A percentile compares a stretch with the other conserved stretches of the same genome.
phyloP scores from a whole-genome alignment of 176 grass and related monocot genomes.

The Zea mays region DNA sequence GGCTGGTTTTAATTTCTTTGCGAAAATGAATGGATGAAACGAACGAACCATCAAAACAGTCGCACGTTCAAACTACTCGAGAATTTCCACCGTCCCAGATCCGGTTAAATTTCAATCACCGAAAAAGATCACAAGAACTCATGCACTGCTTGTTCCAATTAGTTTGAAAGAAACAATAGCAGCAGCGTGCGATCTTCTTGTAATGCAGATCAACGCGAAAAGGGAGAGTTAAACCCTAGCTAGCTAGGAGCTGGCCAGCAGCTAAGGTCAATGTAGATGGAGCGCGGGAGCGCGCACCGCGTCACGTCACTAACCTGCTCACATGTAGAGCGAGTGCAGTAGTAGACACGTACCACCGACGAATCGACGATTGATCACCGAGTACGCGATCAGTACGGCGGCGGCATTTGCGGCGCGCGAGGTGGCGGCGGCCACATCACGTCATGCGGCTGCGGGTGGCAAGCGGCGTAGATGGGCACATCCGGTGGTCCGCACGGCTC shows the following conservation, averaged over 20 bases:
- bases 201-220: conserved; percentile 18
- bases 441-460: conserved; percentile 59
- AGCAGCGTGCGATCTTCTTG: not conserved
- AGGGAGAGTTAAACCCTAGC: conserved; percentile 39
- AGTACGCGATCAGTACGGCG: conserved; percentile 48
- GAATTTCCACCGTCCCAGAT: not conserved
- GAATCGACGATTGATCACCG: not conserved
- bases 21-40: not conserved
- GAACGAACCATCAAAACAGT: not conserved
- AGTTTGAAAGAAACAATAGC: conserved; percentile 6
- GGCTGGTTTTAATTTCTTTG: not conserved
- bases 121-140: not conserved
- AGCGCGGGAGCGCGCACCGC: too few species aligned
- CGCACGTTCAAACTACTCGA: not conserved
- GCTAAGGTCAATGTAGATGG: conserved; percentile 14
- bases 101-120: conserved; percentile 12
- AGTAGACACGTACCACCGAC: conserved; percentile 2
- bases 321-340: conserved; percentile 10
- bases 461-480: conserved; percentile 59
- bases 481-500: conserved; percentile 42
- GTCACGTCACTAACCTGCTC: conserved; percentile 1
- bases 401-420: conserved; percentile 2
- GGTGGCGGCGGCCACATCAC: conserved; percentile 59
- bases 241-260: not conserved
- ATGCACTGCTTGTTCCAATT: not conserved